phyloP scores from a whole-genome alignment of 2,329 filamentous ascomycete species.

The Metarhizium brunneum region DNA sequence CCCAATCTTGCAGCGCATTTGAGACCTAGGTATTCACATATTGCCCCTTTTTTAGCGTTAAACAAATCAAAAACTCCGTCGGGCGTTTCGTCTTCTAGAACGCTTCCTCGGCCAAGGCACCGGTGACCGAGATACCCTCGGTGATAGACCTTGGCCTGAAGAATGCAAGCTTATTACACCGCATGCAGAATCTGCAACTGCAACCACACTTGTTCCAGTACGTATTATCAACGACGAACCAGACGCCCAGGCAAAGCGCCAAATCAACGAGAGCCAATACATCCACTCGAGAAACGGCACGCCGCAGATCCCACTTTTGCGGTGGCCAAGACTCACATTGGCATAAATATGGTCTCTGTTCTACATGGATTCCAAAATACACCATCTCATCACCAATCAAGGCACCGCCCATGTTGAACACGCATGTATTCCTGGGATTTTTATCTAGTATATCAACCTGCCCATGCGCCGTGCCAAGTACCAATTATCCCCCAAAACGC shows the following conservation, averaged over 20 bases:
- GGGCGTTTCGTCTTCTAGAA: not conserved
- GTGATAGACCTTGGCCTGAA: not conserved
- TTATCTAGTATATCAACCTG: not conserved
- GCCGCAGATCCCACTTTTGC: too few species aligned
- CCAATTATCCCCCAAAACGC: not conserved
- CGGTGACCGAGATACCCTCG: not conserved
- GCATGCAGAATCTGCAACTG: not conserved
- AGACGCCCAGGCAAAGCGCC: too few species aligned
- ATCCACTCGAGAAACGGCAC: not conserved
- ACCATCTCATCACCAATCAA: too few species aligned
- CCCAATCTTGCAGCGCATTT: too few species aligned
- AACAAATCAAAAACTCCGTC: too few species aligned
- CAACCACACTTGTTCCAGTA: not conserved
- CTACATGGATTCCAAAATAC: too few species aligned
- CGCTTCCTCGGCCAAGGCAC: not conserved
- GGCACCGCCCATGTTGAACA: not conserved
- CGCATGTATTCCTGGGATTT: not conserved
- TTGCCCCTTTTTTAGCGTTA: too few species aligned
- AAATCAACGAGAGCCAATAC: not conserved
- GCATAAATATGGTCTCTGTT: too few species aligned
- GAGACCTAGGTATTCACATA: not conserved
- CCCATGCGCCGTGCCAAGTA: not conserved
- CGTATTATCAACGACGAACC: not conserved
- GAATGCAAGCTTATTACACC: not conserved
- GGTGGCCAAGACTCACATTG: too few species aligned